Evolutionary conservation across 2,329 filamentous ascomycete species (phyloP).

Genomic region (Annulohypoxylon truncatum): DNA sequence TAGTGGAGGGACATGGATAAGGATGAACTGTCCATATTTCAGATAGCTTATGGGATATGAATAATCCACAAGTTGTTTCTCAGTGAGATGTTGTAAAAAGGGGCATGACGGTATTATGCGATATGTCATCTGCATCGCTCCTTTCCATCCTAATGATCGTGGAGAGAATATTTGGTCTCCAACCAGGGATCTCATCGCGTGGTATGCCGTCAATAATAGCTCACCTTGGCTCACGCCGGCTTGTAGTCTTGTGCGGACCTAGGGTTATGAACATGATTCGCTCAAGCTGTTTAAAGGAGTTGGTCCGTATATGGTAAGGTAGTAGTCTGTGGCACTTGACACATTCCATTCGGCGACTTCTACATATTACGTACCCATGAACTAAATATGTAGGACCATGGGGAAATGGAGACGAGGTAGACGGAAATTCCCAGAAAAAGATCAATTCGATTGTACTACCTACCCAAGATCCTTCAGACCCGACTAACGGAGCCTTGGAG

Average conservation of each 20-base stretch:
- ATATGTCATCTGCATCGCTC: background rate
- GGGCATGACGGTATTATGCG: background rate
- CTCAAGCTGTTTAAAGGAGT: background rate
- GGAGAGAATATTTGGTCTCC: background rate
- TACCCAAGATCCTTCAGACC: background rate
- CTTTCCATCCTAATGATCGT: background rate
- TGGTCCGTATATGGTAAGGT: conserved; percentile 11
- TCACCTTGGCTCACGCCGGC: background rate
- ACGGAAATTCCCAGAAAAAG: background rate
- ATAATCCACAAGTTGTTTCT: background rate
- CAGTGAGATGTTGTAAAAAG: background rate
- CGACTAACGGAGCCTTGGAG: conserved; percentile 2
- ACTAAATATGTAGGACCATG: background rate
- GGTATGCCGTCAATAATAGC: conserved; percentile 7
- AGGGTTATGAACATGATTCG: background rate
- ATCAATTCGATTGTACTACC: conserved; percentile 3
- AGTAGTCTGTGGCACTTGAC: conserved; percentile 5
- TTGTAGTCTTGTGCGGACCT: background rate
- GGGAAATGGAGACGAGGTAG: background rate
- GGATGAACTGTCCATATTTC: background rate
- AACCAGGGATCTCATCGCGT: background rate
- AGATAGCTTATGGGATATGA: background rate
- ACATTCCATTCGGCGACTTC: background rate
- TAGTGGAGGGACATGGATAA: background rate
- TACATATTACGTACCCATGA: background rate